A percentile compares a stretch with the other conserved stretches of the same genome.
Evolutionary conservation across 345 rosid species (phyloP).

Genomic region (Corymbia maculata): DNA sequence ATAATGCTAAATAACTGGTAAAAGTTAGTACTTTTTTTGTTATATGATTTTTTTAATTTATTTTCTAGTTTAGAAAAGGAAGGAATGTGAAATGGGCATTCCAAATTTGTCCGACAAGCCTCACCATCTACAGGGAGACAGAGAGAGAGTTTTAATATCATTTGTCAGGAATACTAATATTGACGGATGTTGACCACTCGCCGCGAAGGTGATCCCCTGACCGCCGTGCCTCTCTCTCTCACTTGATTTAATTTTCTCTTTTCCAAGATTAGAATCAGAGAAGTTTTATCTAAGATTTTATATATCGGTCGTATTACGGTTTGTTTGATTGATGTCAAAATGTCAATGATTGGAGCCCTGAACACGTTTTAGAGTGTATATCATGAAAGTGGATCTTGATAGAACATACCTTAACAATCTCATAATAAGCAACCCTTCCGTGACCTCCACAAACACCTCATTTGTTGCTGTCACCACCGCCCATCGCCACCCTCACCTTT

Average conservation of each 20-base stretch:
- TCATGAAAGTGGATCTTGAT: background rate
- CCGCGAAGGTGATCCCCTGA: background rate
- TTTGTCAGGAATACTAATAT: background rate
- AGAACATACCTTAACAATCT: background rate
- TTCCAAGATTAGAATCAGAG: background rate
- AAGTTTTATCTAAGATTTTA: background rate
- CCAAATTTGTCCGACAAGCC: background rate
- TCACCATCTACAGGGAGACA: background rate
- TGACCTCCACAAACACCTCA: background rate
- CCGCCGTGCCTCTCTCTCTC: background rate
- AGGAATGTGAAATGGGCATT: background rate
- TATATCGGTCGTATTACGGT: background rate
- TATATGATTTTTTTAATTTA: background rate
- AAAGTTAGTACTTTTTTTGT: background rate
- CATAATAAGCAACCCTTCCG: background rate
- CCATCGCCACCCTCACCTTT: background rate
- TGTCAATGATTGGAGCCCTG: background rate
- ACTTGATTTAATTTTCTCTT: background rate
- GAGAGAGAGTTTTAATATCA: background rate
- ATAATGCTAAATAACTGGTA: background rate
- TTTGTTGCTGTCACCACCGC: background rate
- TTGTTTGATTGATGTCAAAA: background rate
- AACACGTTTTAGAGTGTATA: background rate
- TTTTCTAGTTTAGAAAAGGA: background rate
- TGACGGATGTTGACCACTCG: background rate